These are phyloP conservation scores for Leavenworthia alabamica DNA, from an alignment of 345 rosid species.

Conservation along the genomic window DNA sequence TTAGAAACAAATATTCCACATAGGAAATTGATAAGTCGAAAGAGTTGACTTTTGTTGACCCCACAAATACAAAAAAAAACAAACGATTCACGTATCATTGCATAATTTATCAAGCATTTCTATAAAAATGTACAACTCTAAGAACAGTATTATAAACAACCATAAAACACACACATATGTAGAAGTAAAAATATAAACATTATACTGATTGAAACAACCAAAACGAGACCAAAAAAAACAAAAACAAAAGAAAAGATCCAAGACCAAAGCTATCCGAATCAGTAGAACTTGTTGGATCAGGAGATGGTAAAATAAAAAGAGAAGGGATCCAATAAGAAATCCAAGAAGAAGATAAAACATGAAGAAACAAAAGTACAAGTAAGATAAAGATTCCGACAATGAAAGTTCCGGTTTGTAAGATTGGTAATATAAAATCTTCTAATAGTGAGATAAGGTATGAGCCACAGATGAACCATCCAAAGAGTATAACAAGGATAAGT, in stretches of 20 bases:
- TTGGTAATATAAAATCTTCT: conserved; percentile 21
- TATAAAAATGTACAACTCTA: not conserved
- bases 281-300: conserved; percentile 13
- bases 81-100: too few species aligned
- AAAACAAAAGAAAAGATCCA: conserved; percentile 28
- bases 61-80: too few species aligned
- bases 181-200: not conserved
- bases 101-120: not conserved
- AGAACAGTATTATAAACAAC: not conserved
- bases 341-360: conserved; percentile 32
- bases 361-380: conserved; percentile 29
- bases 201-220: conserved; percentile 20
- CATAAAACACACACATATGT: not conserved
- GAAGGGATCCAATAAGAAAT: conserved; percentile 32
- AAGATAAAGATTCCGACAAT: conserved; percentile 25
- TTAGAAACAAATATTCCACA: too few species aligned
- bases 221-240: conserved; percentile 21
- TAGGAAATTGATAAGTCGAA: too few species aligned
- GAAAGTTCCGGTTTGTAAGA: conserved; percentile 30
- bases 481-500: conserved; percentile 21
- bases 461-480: conserved; percentile 33
- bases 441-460: conserved; percentile 14
- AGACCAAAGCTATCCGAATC: conserved; percentile 30
- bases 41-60: too few species aligned
- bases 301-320: conserved; percentile 20